Evolutionary conservation across 768 basidiomycete species (phyloP), one percentile per base, ranked within the genome.

Genomic region (Hericium alpestre): DNA sequence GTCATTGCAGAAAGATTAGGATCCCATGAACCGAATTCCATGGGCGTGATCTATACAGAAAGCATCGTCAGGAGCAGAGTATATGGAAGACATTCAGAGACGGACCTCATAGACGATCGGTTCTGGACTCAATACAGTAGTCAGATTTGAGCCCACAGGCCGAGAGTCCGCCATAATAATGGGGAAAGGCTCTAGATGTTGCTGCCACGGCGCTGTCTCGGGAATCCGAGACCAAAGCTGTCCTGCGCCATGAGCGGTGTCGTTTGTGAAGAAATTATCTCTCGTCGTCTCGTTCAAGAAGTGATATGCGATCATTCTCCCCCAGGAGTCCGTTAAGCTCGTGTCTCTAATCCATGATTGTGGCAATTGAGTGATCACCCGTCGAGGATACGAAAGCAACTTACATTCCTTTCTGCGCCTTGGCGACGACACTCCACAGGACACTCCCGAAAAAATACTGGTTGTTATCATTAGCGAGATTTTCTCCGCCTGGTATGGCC

Each of bases 21-120:
- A 63, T 90, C 88, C 69, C 78, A 90, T 0, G 86, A 87, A 3
- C 86, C 87, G 51, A 84, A 75, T 63, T 87, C 86, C 60, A 80
- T 67, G 16, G 81, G 81, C 0, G 77, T 77, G 3, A 86, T 79
- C 80, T 82, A 55, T 22, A 8, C 32, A 18, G 8, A 32, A 23
- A 51, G 8, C 51, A 38, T 25, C 52, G 9, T 49, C 47, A 32
- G 32, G 9, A 32, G 32, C 32, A 32, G 8, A 10, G 1, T 32
- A 32, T 59, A 62, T 55, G 61, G 43, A 40, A 23, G 37, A 32
- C 11, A 53, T 11, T 8, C 13, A 18, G 32, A 6, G 4, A 9
- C 23, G 1, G 66, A 85, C 83, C 73, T 83, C 81, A 58, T 84
- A 84, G 10, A 84, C 84, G 0, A 74, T 67, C 2, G 80, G 67